A percentile compares a stretch with the other conserved stretches of the same genome.
Conservation (phyloP, 2,329 filamentous ascomycete genomes). For the Tolypocladium paradoxum region DNA sequence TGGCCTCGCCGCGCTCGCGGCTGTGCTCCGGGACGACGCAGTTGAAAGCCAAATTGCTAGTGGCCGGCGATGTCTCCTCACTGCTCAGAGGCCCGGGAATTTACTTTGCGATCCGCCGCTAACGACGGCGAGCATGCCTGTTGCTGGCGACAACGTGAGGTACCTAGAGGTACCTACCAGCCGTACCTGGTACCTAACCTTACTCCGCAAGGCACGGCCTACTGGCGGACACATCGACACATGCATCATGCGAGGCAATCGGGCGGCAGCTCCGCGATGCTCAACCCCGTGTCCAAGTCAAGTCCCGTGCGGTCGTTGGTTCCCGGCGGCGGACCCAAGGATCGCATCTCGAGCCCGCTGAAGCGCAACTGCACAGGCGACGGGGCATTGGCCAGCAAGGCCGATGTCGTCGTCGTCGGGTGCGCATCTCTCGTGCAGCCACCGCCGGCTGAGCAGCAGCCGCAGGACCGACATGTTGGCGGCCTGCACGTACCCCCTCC, state of each 20-base stretch:
- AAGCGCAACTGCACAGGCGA: not conserved
- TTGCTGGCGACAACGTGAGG: not conserved
- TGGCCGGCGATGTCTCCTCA: too few relatives aligned
- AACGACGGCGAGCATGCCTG: not conserved
- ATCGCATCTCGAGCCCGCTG: not conserved
- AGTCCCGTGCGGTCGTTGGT: not conserved
- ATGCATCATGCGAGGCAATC: too few relatives aligned
- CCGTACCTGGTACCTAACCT: too few relatives aligned
- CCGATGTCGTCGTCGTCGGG: not conserved
- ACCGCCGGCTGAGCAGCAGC: too few relatives aligned
- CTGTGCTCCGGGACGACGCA: not conserved
- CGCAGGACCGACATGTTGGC: too few relatives aligned
- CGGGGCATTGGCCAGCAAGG: not conserved
- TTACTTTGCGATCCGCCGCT: not conserved
- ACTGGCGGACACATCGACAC: too few relatives aligned
- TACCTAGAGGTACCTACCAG: too few relatives aligned
- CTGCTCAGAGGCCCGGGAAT: not conserved
- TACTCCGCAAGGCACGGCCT: not conserved
- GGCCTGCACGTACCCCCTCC: too few relatives aligned
- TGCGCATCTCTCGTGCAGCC: not conserved
- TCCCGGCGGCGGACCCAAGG: not conserved
- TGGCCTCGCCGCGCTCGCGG: not conserved
- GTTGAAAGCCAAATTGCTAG: not conserved
- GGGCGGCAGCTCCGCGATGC: not conserved
- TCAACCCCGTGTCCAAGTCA: not conserved